Conservation (phyloP, 441 rosid species). For the Hypseocharis bilobata region DNA sequence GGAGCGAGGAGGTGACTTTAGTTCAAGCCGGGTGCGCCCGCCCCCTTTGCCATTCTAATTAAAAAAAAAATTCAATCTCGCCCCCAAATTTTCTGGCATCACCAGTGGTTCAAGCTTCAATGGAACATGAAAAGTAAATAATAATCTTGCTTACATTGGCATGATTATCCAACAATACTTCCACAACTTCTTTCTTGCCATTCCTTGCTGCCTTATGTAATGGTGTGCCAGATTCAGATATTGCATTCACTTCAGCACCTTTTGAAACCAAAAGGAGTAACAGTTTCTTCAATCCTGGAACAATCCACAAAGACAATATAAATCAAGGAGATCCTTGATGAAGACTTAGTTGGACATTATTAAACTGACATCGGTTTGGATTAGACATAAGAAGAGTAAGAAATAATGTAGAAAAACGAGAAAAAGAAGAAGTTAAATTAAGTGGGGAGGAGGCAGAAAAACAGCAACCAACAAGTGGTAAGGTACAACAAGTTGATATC, state of each 20-base stretch:
- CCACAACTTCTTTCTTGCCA: constrained; percentile 10
- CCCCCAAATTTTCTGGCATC: too few relatives aligned
- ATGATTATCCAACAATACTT: constrained; percentile 16
- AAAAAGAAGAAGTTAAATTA: too few relatives aligned
- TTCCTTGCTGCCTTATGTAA: constrained; percentile 1
- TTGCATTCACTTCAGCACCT: constrained; percentile 19
- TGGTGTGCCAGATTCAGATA: constrained; percentile 14
- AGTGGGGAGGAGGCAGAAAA: too few relatives aligned
- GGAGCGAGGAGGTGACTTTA: not conserved
- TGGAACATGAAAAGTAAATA: not conserved
- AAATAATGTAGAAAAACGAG: too few relatives aligned
- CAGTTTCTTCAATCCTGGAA: constrained; percentile 16
- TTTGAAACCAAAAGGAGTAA: constrained; percentile 8
- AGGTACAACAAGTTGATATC: too few relatives aligned
- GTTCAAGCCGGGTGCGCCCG: too few relatives aligned
- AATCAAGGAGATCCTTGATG: not conserved
- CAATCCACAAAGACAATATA: not conserved
- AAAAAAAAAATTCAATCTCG: too few relatives aligned
- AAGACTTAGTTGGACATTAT: too few relatives aligned
- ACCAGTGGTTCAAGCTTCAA: not conserved
- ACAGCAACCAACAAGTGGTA: too few relatives aligned
- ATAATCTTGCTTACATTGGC: constrained; percentile 15
- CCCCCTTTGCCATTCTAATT: too few relatives aligned
- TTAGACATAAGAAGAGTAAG: not conserved
- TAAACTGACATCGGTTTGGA: not conserved